These are phyloP conservation scores for Fusarium sp. DNA, from an alignment of 2,329 filamentous ascomycete genomes.

Conservation along the genomic window DNA sequence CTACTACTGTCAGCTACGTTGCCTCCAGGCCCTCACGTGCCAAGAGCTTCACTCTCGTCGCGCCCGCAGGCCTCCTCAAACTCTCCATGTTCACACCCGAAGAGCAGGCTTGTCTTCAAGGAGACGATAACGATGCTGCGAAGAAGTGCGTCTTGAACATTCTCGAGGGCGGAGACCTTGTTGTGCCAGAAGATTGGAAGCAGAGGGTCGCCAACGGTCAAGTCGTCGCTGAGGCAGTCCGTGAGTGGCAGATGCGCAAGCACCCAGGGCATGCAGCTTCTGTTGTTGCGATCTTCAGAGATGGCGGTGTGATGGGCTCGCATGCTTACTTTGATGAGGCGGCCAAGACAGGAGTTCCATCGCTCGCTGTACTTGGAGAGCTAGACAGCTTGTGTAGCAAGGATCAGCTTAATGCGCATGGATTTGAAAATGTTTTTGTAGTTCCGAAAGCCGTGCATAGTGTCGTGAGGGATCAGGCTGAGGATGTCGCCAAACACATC, in stretches of 20 bases:
- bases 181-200: constrained; percentile 57
- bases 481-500: constrained; percentile 32
- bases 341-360: constrained; percentile 8
- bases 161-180: constrained; percentile 56
- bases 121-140: constrained; percentile 46
- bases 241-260: constrained; percentile 58
- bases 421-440: constrained; percentile 38
- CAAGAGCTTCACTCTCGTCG: constrained; percentile 53
- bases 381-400: constrained; percentile 36
- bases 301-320: constrained; percentile 55
- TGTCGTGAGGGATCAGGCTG: constrained; percentile 40
- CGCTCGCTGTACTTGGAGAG: constrained; percentile 39
- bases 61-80: constrained; percentile 57
- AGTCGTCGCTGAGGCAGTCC: constrained; percentile 58
- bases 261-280: constrained; percentile 58
- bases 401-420: constrained; percentile 18
- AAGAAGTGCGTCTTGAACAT: constrained; percentile 51
- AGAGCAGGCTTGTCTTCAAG: constrained; percentile 39
- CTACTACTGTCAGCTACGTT: constrained; percentile 52
- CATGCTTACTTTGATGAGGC: constrained; percentile 38
- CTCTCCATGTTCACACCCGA: constrained; percentile 41
- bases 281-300: constrained; percentile 58
- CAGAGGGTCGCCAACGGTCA: constrained; percentile 53
- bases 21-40: constrained; percentile 45
- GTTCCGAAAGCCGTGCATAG: constrained; percentile 37